Evolutionary conservation across 164 flowering plant genomes (phyloP).

Genomic region (Taxillus chinensis): DNA sequence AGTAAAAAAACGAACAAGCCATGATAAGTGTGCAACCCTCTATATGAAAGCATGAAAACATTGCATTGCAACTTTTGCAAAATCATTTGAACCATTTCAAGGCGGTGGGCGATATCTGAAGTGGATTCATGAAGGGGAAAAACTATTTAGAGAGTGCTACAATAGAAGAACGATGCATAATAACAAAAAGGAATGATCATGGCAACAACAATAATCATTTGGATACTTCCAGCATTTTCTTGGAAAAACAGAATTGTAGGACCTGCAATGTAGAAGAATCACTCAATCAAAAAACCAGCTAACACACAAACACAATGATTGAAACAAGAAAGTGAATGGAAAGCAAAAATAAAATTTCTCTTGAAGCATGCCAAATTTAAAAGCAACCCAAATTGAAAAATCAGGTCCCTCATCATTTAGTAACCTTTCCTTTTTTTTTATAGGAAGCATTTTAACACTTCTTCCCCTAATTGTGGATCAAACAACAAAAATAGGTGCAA

Average conservation of each 20-base stretch:
- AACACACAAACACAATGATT: too few relatives aligned
- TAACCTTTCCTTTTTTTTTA: too few relatives aligned
- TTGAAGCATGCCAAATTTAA: neutral
- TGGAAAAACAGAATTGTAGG: slow-evolving; percentile 97
- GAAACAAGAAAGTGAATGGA: too few relatives aligned
- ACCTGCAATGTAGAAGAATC: slow-evolving; percentile 47
- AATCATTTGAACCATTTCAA: slow-evolving; percentile 93
- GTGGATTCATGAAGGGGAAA: slow-evolving; percentile 38
- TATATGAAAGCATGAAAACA: slow-evolving; percentile 96
- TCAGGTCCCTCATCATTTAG: too few relatives aligned
- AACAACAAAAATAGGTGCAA: too few relatives aligned
- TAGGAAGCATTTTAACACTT: too few relatives aligned
- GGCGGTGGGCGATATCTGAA: slow-evolving; percentile 96
- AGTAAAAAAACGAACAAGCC: too few relatives aligned
- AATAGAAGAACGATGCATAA: neutral
- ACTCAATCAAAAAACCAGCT: too few relatives aligned
- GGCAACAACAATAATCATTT: slow-evolving; percentile 5
- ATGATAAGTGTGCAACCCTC: slow-evolving; percentile 45
- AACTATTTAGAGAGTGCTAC: neutral
- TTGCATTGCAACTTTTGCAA: slow-evolving; percentile 89
- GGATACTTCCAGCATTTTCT: slow-evolving; percentile 99
- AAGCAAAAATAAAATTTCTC: neutral
- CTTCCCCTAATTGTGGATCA: too few relatives aligned
- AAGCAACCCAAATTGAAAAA: slow-evolving; percentile 6
- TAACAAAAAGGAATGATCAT: neutral